Evolutionary conservation across 108 stramenopile genomes (phyloP).

Genomic region (Skeletonema tropicum): DNA sequence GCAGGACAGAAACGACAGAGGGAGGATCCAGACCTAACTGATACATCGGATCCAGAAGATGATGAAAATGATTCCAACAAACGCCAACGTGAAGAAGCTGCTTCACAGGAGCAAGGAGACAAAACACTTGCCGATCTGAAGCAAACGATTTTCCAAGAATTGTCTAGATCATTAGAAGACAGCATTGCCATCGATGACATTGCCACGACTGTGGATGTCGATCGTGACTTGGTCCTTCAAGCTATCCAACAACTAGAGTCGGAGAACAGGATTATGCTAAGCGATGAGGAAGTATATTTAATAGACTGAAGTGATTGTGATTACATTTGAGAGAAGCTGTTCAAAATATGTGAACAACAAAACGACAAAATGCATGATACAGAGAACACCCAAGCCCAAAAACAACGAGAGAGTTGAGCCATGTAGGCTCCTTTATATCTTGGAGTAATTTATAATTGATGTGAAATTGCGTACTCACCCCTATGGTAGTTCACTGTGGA

Average conservation of each 20-base stretch:
- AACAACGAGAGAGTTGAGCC: conserved; percentile 6
- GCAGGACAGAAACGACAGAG: conserved; percentile 32
- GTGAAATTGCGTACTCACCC: neutral
- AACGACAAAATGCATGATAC: neutral
- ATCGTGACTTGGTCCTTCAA: conserved; percentile 54
- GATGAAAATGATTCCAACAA: conserved; percentile 24
- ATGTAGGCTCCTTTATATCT: conserved; percentile 7
- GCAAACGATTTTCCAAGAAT: conserved; percentile 53
- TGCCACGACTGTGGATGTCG: conserved; percentile 43
- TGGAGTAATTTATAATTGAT: conserved; percentile 10
- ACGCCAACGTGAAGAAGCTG: neutral
- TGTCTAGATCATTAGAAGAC: conserved; percentile 47
- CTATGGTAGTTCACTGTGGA: no score
- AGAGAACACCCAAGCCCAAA: neutral
- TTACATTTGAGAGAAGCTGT: neutral
- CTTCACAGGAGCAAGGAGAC: neutral
- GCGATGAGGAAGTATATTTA: conserved; percentile 49
- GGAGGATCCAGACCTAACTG: conserved; percentile 41
- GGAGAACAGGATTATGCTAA: conserved; percentile 57
- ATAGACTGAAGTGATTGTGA: conserved; percentile 19
- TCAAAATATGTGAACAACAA: neutral
- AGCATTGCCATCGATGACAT: conserved; percentile 54
- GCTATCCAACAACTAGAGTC: conserved; percentile 54
- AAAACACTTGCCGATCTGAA: conserved; percentile 43
- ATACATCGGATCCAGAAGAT: conserved; percentile 44